Conservation (phyloP, 1,139 yeast species). For the Geotrichum macrosporum region DNA sequence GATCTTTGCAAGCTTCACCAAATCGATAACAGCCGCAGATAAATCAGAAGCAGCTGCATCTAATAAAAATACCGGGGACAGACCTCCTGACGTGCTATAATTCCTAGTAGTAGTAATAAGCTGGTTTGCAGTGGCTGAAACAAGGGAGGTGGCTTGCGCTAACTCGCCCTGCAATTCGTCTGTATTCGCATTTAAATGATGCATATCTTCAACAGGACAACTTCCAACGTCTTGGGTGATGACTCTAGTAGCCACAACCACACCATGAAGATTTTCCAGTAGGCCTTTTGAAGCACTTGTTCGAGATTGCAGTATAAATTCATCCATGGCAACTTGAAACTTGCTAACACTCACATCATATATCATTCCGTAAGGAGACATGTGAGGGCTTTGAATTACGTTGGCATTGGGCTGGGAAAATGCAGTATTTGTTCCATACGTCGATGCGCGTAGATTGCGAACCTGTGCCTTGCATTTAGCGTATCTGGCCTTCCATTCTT, state of each 20-base stretch:
- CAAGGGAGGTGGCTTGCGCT: constrained; percentile 38
- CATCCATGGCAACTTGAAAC: constrained; percentile 37
- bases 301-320: constrained; percentile 34
- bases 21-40: constrained; percentile 67
- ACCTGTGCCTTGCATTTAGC: constrained; percentile 35
- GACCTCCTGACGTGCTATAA: constrained; percentile 56
- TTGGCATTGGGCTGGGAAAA: constrained; percentile 9
- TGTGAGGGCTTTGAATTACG: constrained; percentile 4
- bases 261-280: constrained; percentile 35
- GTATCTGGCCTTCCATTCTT: constrained; percentile 39
- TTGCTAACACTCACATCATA: constrained; percentile 30
- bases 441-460: constrained; percentile 32
- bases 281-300: constrained; percentile 25
- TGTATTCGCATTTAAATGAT: constrained; percentile 2
- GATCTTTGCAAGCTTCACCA: constrained; percentile 55
- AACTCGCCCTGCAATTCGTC: constrained; percentile 30
- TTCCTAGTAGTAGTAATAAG: constrained; percentile 76
- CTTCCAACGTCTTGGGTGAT: constrained; percentile 40
- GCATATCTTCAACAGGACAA: constrained; percentile 31
- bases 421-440: constrained; percentile 24
- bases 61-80: constrained; percentile 67
- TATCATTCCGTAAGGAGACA: constrained; percentile 28
- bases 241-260: constrained; percentile 38
- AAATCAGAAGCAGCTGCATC: constrained; percentile 79
- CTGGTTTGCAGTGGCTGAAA: constrained; percentile 70